Base-by-base conservation (phyloP, 805 yeast species). In the Ogataea chonburiensis region DNA sequence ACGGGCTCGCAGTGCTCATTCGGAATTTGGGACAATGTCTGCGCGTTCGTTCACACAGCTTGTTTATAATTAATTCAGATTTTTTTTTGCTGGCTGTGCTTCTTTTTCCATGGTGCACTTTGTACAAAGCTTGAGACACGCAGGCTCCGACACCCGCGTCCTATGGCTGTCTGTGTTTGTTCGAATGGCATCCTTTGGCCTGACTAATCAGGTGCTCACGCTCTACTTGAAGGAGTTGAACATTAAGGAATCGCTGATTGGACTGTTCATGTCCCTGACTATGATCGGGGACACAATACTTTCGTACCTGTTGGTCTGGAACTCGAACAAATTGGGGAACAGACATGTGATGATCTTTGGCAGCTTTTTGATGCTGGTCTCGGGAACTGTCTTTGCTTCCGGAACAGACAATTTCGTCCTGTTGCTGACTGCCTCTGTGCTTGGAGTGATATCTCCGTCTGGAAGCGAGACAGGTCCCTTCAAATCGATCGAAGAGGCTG, bases 401-500 rank as follows among this genome's bases (percentile, higher is more conserved):
- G 60, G 63, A 16, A 65, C 68, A 42, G 67, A 74, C 21, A 73
- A 74, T 46, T 86, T 67, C 55, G 53, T 61, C 45, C 44, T 81
- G 1, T 64, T 87, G 24, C 61, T 87, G 14, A 16, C 68, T 2
- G 93, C 93, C 7, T 93, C 95, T 2, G 73, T 85, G 2, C 40
- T 85, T 19, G 96, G 96, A 1, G 95, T 87, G 12, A 83, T 87
- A 6, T 84, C 95, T 2, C 93, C 95, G 2, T 77, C 86, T 18
- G 95, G 96, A 16, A 88, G 81, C 52, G 96, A 87, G 53, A 86
- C 89, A 0, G 96, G 96, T 0, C 96, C 96, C 0, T 87, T 87
- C 59, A 81, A 84, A 53, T 77, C 93, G 0, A 78, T 87, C 18
- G 96, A 87, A 56, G 95, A 86, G 53, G 79, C 91, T 1, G 72